Conservation (phyloP, 2,329 filamentous ascomycete genomes). For the Fusarium illudens region DNA sequence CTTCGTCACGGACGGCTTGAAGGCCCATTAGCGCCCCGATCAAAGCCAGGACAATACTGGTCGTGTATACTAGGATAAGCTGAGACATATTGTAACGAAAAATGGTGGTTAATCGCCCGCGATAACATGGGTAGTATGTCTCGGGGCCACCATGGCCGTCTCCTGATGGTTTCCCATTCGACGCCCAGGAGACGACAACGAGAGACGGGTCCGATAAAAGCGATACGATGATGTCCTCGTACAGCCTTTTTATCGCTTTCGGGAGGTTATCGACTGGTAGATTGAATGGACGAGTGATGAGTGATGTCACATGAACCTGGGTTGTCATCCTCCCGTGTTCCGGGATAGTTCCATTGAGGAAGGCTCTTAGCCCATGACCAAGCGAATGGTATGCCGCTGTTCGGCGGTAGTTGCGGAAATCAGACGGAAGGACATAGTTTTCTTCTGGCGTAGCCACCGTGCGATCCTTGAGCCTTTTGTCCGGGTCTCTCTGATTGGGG, state of each 20-base stretch:
- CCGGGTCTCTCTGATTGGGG: neutral
- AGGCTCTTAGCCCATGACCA: neutral
- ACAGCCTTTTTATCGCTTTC: accelerated
- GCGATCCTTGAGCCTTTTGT: neutral
- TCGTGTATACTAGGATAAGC: neutral
- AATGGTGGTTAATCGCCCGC: accelerated
- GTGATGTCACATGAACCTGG: no score
- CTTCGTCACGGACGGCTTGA: neutral
- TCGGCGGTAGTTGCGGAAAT: neutral
- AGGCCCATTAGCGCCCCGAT: accelerated
- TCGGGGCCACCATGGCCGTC: accelerated
- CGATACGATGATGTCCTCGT: constrained; percentile 5
- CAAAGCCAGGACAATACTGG: neutral
- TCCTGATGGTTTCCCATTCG: neutral
- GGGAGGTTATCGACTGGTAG: neutral
- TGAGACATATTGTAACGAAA: neutral
- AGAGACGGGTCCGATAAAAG: neutral
- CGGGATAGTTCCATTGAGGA: neutral
- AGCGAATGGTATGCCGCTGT: neutral
- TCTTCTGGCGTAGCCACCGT: neutral
- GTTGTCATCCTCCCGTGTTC: no score
- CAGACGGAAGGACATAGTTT: neutral
- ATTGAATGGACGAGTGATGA: neutral
- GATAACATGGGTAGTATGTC: neutral
- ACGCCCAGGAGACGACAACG: neutral